These are phyloP conservation scores for Trichoderma parareesei DNA, from an alignment of 495 filamentous ascomycete genomes.

Conservation along the genomic window DNA sequence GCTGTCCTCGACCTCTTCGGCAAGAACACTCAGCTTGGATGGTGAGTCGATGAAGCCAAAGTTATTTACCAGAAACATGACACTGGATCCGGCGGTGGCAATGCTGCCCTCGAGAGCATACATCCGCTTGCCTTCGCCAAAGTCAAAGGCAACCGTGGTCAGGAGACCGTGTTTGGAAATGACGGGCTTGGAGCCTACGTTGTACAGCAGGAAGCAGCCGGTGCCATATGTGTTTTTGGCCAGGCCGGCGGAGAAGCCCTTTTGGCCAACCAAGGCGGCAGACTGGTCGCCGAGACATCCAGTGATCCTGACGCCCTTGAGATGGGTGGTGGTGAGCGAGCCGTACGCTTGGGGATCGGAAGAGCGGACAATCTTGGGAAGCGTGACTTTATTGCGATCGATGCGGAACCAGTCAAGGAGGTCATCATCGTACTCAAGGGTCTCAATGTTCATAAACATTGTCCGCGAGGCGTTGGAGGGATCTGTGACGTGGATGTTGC, in stretches of 20 bases:
- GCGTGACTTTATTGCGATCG: slow-evolving; percentile 47
- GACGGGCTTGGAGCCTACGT: slow-evolving; percentile 70
- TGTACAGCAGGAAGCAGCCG: slow-evolving; percentile 75
- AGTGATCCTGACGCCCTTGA: slow-evolving; percentile 45
- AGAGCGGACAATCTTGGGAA: slow-evolving; percentile 70
- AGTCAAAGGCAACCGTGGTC: slow-evolving; percentile 64
- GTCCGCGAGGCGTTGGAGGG: slow-evolving; percentile 71
- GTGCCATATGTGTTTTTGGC: slow-evolving; percentile 84
- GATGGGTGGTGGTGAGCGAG: slow-evolving; percentile 43
- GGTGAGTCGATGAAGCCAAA: slow-evolving; percentile 64
- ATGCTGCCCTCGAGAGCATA: slow-evolving; percentile 76
- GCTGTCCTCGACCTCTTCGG: slow-evolving; percentile 60
- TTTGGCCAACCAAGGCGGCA: slow-evolving; percentile 68
- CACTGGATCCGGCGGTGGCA: slow-evolving; percentile 67
- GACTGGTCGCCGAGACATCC: slow-evolving; percentile 65
- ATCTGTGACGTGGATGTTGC: slow-evolving; percentile 58
- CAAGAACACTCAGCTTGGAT: slow-evolving; percentile 63
- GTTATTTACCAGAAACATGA: slow-evolving; percentile 74
- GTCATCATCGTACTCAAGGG: slow-evolving; percentile 60
- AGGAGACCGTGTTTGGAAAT: slow-evolving; percentile 69
- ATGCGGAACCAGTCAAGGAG: slow-evolving; percentile 66
- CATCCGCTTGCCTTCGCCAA: slow-evolving; percentile 57
- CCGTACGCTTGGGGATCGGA: slow-evolving; percentile 61
- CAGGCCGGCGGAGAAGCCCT: slow-evolving; percentile 60
- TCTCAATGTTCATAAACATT: slow-evolving; percentile 77